Conservation (phyloP, 768 basidiomycete species). For the Suillus discolor region DNA sequence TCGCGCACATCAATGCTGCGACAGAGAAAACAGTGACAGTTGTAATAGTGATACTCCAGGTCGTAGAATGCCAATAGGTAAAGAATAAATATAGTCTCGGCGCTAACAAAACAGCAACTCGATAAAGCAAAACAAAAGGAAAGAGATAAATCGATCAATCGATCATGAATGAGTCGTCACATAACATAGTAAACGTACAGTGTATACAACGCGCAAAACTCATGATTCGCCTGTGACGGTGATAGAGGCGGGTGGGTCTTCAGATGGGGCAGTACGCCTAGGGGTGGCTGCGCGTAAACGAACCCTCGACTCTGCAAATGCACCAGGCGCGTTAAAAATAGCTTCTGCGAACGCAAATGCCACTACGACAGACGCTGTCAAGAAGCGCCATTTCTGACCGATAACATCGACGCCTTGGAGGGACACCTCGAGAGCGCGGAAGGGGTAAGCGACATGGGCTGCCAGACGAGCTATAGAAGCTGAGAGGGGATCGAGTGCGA, state of each 20-base stretch:
- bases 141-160: constrained; percentile 12
- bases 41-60: neutral
- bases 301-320: constrained; percentile 33
- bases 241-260: constrained; percentile 18
- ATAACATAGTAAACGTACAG: neutral
- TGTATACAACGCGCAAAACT: constrained; percentile 7
- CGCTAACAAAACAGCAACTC: constrained; percentile 10
- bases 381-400: constrained; percentile 55
- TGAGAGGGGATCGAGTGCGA: constrained; percentile 60
- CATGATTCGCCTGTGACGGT: neutral
- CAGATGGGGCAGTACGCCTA: constrained; percentile 22
- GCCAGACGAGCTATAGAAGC: constrained; percentile 67
- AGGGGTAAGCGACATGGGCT: constrained; percentile 60
- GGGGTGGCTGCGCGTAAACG: constrained; percentile 26
- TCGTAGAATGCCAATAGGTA: constrained; percentile 2
- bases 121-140: constrained; percentile 18
- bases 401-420: constrained; percentile 52
- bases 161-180: constrained; percentile 1
- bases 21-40: neutral
- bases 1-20: neutral
- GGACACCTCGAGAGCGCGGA: constrained; percentile 24
- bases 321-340: constrained; percentile 49
- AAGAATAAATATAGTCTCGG: constrained; percentile 2
- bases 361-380: constrained; percentile 55
- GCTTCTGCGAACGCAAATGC: constrained; percentile 74